Evolutionary conservation across 768 basidiomycete genomes (phyloP), one percentile per base, ranked within the genome.

Genomic region (Goffeauzyma gilvescens): DNA sequence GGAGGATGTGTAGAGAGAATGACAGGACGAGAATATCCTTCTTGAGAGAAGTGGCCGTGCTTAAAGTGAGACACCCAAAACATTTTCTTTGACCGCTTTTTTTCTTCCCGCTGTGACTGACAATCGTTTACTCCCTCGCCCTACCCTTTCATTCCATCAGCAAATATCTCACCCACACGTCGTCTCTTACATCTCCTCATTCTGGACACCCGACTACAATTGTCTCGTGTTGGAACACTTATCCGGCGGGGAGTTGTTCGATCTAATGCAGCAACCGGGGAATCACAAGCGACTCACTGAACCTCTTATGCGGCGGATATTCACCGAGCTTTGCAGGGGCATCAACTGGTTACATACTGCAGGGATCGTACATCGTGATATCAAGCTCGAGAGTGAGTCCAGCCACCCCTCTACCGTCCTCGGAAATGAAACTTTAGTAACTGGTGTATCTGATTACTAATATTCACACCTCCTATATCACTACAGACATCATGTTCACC

Each of bases 291-390:
- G 55, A 31, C 59, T 65, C 55, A 57, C 60, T 2, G 51, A 57
- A 32, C 51, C 46, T 4, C 70, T 79, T 14, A 64, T 84, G 3
- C 64, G 73, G 33, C 64, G 81, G 21, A 75, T 87, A 35, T 84
- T 78, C 70, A 68, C 68, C 25, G 86, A 87, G 62, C 68, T 90
- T 3, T 75, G 72, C 45, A 71, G 72, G 26, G 84, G 78, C 5
- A 78, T 87, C 0, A 76, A 74, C 5, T 90, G 83, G 81, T 76
- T 90, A 74, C 85, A 90, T 55, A 69, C 73, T 28, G 79, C 81
- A 12, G 77, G 76, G 1, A 69, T 87, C 30, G 84, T 90, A 1
- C 86, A 90, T 62, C 72, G 86, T 3, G 86, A 89, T 63, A 76
- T 90, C 65, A 90, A 90, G 65, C 74, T 72, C 23, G 71, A 72